Conservation (phyloP, 2,329 filamentous ascomycete species). For the Aspergillus vadensis region DNA sequence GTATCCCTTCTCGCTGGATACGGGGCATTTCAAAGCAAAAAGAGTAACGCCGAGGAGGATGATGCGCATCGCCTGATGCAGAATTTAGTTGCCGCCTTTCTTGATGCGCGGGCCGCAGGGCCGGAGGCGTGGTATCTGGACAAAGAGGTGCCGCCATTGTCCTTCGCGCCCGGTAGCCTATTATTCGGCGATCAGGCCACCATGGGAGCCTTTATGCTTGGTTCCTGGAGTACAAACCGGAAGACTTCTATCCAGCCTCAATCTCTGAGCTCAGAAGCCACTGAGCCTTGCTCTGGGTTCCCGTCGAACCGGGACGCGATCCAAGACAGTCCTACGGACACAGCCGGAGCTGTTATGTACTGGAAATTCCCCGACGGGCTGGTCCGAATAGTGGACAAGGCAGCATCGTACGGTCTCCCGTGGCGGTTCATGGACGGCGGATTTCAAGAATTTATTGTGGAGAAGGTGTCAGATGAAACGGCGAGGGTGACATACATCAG, state of each 20-base stretch:
- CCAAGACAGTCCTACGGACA: neutral
- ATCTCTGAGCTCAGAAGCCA: neutral
- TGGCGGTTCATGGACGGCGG: conserved; percentile 18
- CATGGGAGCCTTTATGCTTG: neutral
- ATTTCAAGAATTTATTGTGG: conserved; percentile 16
- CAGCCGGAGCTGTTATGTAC: neutral
- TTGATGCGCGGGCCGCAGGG: neutral
- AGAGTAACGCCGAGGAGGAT: neutral
- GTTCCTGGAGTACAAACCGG: neutral
- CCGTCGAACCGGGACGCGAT: neutral
- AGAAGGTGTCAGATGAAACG: conserved; percentile 10
- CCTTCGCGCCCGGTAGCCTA: neutral
- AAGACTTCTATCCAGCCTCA: neutral
- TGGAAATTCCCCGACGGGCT: conserved; percentile 10
- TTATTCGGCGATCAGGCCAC: neutral
- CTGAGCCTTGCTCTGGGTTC: neutral
- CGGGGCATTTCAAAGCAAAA: neutral
- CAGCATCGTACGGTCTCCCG: conserved; percentile 13
- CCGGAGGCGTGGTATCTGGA: neutral
- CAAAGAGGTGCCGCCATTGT: neutral
- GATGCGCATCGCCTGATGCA: neutral
- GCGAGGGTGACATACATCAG: conserved; percentile 13
- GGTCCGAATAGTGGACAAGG: neutral
- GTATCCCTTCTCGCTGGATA: conserved; percentile 5
- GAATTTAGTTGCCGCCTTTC: neutral